Evolutionary conservation across 2,329 filamentous ascomycete species (phyloP).

Genomic region (Rhynchosporium graminicola): DNA sequence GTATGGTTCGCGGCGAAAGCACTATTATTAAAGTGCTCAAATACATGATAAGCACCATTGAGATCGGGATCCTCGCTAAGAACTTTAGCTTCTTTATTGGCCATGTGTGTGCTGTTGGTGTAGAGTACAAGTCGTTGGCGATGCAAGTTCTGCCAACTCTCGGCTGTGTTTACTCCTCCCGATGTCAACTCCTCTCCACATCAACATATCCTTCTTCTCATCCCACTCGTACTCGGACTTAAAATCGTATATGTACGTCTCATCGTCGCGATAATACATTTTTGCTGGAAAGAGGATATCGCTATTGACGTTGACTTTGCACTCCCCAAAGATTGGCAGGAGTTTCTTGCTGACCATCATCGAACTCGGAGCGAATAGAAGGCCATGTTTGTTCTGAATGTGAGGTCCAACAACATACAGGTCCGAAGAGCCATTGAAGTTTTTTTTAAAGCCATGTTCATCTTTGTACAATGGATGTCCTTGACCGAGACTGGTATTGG

Average conservation of each 20-base stretch:
- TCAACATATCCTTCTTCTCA: slow-evolving; percentile 54
- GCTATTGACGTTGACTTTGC: slow-evolving; percentile 55
- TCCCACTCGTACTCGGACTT: slow-evolving; percentile 59
- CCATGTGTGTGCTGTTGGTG: slow-evolving; percentile 52
- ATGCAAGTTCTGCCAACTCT: slow-evolving; percentile 57
- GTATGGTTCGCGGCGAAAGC: slow-evolving; percentile 38
- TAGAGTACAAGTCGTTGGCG: slow-evolving; percentile 59
- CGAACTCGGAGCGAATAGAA: slow-evolving; percentile 56
- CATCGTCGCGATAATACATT: slow-evolving; percentile 62
- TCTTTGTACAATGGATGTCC: slow-evolving; percentile 44
- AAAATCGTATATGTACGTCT: slow-evolving; percentile 58
- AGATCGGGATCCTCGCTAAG: slow-evolving; percentile 40
- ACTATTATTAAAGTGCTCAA: slow-evolving; percentile 46
- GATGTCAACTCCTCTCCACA: slow-evolving; percentile 68
- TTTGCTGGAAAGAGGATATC: slow-evolving; percentile 65
- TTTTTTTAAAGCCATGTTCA: slow-evolving; percentile 53
- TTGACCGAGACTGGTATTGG: slow-evolving; percentile 41
- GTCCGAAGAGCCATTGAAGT: slow-evolving; percentile 60
- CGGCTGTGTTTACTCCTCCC: slow-evolving; percentile 52
- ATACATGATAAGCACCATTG: slow-evolving; percentile 45
- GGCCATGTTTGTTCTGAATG: slow-evolving; percentile 53
- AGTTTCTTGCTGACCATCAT: slow-evolving; percentile 55
- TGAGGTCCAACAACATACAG: slow-evolving; percentile 57
- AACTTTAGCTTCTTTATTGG: slow-evolving; percentile 42
- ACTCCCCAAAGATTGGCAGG: slow-evolving; percentile 62